These are phyloP conservation scores for Astraeus odoratus DNA, from an alignment of 768 basidiomycete genomes.

Conservation along the genomic window DNA sequence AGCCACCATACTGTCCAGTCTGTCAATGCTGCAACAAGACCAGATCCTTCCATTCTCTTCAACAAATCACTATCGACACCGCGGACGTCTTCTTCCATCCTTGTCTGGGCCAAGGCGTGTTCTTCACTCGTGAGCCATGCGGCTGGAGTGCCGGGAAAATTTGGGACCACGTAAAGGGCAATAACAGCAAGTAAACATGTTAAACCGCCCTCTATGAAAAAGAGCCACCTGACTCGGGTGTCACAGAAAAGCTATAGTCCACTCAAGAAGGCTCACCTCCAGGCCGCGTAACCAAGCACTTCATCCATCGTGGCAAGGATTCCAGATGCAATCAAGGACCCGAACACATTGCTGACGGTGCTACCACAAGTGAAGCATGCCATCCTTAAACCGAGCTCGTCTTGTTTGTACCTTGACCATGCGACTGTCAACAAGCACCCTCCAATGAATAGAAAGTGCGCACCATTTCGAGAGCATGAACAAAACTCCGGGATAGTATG, in stretches of 20 bases:
- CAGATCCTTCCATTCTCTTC: conserved; percentile 27
- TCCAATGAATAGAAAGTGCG: background rate
- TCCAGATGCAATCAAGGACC: conserved; percentile 37
- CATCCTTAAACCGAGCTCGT: conserved; percentile 34
- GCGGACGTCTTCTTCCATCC: conserved; percentile 48
- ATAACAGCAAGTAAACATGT: conserved; percentile 42
- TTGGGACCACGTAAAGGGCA: conserved; percentile 58
- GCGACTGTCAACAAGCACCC: background rate
- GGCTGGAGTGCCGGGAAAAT: conserved; percentile 48
- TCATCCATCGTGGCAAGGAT: conserved; percentile 41
- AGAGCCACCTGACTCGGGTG: conserved; percentile 46
- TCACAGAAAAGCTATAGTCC: background rate
- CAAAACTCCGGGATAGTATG: background rate
- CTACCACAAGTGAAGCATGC: conserved; percentile 39
- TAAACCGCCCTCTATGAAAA: conserved; percentile 53
- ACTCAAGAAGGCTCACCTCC: conserved; percentile 29
- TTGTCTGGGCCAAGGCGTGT: conserved; percentile 42
- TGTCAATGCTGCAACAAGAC: conserved; percentile 46
- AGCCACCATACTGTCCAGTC: conserved; percentile 82
- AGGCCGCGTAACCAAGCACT: conserved; percentile 37
- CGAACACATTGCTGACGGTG: conserved; percentile 44
- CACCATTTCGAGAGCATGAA: conserved; percentile 4
- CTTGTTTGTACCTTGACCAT: conserved; percentile 29
- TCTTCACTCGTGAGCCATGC: conserved; percentile 51
- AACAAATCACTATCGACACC: no score